These are phyloP conservation scores for Oryza coarctata DNA, from an alignment of 176 grass and related monocot species.

Conservation along the genomic window DNA sequence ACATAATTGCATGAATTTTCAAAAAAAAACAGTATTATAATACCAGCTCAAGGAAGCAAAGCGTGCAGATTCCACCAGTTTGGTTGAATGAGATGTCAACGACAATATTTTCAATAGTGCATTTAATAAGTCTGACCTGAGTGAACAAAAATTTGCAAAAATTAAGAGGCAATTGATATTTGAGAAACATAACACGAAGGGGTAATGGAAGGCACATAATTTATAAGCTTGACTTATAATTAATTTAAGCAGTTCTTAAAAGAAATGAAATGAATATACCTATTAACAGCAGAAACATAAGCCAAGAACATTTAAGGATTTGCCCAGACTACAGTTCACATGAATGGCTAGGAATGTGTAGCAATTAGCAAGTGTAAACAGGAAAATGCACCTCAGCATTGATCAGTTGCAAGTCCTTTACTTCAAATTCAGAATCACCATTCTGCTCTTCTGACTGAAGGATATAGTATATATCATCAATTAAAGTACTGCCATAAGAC, in stretches of 20 bases:
- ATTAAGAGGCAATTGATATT: conserved; percentile 20
- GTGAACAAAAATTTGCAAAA: conserved; percentile 27
- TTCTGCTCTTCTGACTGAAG: conserved; percentile 62
- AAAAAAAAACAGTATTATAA: conserved; percentile 19
- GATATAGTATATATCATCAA: conserved; percentile 51
- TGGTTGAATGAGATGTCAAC: conserved; percentile 98
- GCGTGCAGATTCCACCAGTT: conserved; percentile 65
- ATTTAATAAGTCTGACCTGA: conserved; percentile 93
- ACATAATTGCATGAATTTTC: background rate
- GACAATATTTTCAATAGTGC: conserved; percentile 74
- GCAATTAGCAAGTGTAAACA: conserved; percentile 17
- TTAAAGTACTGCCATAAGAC: conserved; percentile 46
- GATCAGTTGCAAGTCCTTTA: conserved; percentile 65
- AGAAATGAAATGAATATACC: background rate
- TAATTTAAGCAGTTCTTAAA: background rate
- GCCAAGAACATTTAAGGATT: background rate
- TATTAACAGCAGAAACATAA: background rate
- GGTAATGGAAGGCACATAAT: background rate
- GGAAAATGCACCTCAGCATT: conserved; percentile 64
- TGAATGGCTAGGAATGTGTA: conserved; percentile 9
- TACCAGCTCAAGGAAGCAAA: conserved; percentile 94
- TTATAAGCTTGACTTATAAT: background rate
- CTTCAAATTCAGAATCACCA: conserved; percentile 58
- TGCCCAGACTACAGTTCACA: conserved; percentile 1
- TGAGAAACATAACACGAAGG: conserved; percentile 21